Conservation (phyloP, 1,284 basidiomycete genomes). For the Fomitopsis schrenkii region DNA sequence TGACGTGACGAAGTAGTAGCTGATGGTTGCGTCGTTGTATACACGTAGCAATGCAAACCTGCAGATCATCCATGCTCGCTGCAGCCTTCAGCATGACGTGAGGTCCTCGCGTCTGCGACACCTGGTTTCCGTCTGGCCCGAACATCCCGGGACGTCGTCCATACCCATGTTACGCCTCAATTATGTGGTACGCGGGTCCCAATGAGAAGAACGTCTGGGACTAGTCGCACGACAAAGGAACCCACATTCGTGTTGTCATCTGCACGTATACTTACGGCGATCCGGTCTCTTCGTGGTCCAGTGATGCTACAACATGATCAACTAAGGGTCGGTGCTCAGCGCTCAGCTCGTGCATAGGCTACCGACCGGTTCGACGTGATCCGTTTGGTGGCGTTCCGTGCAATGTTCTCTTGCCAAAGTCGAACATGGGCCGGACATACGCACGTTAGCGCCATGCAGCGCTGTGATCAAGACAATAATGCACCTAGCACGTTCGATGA, state of each 20-base stretch:
- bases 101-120: no score
- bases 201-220: no score
- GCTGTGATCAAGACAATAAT: not conserved
- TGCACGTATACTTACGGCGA: not conserved
- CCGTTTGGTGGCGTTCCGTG: not conserved
- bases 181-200: not conserved
- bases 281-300: not conserved
- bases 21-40: not conserved
- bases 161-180: no score
- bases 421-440: not conserved
- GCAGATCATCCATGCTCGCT: not conserved
- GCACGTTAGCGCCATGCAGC: not conserved
- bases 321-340: not conserved
- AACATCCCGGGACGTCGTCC: no score
- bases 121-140: no score
- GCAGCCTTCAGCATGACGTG: not conserved
- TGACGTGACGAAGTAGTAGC: slow-evolving; percentile 8
- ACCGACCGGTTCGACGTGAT: not conserved
- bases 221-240: not conserved
- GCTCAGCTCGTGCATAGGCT: not conserved
- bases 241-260: not conserved
- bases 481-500: not conserved
- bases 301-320: not conserved
- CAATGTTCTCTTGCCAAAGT: not conserved
- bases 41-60: not conserved